Conservation (phyloP, 192 early-diverging fungal species). For the Podila verticillata region DNA sequence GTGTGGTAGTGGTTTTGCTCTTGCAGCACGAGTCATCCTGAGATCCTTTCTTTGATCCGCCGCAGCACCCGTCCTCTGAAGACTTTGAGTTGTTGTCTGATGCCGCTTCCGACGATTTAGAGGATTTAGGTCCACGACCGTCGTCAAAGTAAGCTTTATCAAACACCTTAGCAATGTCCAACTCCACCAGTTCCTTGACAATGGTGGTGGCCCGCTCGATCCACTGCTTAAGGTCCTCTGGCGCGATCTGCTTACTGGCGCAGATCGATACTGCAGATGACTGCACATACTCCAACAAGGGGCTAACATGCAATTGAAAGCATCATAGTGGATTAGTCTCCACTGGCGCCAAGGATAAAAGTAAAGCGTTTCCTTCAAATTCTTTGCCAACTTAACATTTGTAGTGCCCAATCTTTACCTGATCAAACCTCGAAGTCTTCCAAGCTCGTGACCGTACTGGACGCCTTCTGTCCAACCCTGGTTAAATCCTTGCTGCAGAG, state of each 20-base stretch:
- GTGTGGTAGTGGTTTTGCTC: neutral
- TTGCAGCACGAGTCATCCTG: constrained; percentile 22
- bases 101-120: neutral
- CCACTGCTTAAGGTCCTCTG: constrained; percentile 19
- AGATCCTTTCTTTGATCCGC: constrained; percentile 3
- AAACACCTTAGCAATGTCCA: constrained; percentile 44
- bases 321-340: neutral
- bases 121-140: neutral
- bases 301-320: constrained; percentile 5
- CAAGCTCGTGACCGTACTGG: constrained; percentile 57
- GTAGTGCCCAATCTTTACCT: constrained; percentile 43
- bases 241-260: neutral
- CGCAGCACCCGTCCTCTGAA: constrained; percentile 15
- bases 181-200: constrained; percentile 34
- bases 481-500: constrained; percentile 71
- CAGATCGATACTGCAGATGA: constrained; percentile 5
- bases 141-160: constrained; percentile 52
- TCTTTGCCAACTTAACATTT: no score
- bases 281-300: constrained; percentile 26
- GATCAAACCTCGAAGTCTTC: constrained; percentile 62
- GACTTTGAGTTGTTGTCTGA: neutral
- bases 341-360: neutral
- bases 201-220: constrained; percentile 12
- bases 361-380: neutral
- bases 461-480: constrained; percentile 67